Base-by-base conservation (phyloP, 495 filamentous ascomycete genomes). In the Neurospora sp. region DNA sequence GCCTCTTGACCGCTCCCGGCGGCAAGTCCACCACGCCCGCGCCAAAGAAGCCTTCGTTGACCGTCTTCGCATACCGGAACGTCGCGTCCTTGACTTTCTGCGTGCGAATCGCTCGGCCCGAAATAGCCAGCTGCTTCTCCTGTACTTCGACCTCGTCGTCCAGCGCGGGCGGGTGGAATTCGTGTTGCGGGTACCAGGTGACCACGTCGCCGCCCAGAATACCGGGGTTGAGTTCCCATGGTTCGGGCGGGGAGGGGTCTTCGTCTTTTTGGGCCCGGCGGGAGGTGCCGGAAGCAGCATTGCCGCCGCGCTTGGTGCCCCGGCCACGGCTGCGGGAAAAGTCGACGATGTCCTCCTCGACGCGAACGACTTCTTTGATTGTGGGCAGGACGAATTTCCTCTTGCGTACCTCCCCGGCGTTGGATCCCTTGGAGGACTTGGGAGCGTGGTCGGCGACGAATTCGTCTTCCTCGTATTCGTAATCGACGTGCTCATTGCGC, bases 11-110 rank as follows among this genome's bases (percentile, higher is more conserved):
- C 20, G 90, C 90, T 5, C 91, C 90, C 3, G 93, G 90, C 7
- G 93, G 93, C 20, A 99, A 82, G 69, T 98, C 94, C 40, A 99
- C 91, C 71, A 98, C 88, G 0, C 96, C 96, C 3, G 90, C 89
- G 44, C 94, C 94, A 75, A 97, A 92, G 83, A 96, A 97, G 1
- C 91, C 88, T 48, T 92, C 84, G 66, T 89, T 93, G 37, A 94
- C 87, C 59, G 94, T 90, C 83, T 98, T 98, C 12, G 92, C 93
- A 77, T 94, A 97, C 38, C 87, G 86, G 84, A 98, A 98, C 20
- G 88, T 87, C 31, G 89, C 90, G 76, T 88, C 89, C 74, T 89
- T 87, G 69, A 97, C 92, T 68, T 92, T 89, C 69, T 88, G 87
- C 0, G 93, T 91, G 71, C 91, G 84, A 72, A 99, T 92, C 1